Evolutionary conservation across 495 filamentous ascomycete species (phyloP), one percentile per base, ranked within the genome.

Genomic region (Xylaria flabelliformis): DNA sequence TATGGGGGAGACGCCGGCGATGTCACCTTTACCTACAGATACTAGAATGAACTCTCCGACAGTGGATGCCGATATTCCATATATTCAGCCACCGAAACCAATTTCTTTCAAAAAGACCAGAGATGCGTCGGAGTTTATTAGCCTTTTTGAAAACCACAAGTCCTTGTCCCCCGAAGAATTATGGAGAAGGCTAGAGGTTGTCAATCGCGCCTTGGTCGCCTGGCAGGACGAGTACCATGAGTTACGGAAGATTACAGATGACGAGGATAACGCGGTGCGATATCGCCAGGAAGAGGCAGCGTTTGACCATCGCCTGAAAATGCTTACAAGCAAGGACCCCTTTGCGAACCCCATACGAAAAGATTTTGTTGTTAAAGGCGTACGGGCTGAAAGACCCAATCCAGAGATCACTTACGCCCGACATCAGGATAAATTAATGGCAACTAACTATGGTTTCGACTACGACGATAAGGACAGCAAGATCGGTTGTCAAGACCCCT

Each of bases 211-310:
- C 4, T 73, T 95, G 66, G 81, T 82, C 51, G 80, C 81, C 6
- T 90, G 89, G 83, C 90, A 94, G 77, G 83, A 89, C 21, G 90
- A 94, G 74, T 92, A 86, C 74, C 75, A 88, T 15, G 83, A 83
- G 19, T 84, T 94, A 6, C 85, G 90, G 68, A 85, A 86, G 66
- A 81, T 89, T 46, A 81, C 86, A 24, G 86, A 87, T 46, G 85
- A 81, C 66, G 77, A 80, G 74, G 86, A 76, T 75, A 88, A 79
- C 76, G 83, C 79, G 69, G 79, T 82, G 36, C 83, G 85, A n/a
- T 83, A 82, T 46, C 75, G 72, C 0, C 74, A 75, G 53, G 74
- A 80, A 26, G 77, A 81, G 26, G 76, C 77, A 15, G 74, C 81
- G 0, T 78, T 75, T 64, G 42, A 75, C 1, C 75, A 74, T 9